These are phyloP conservation scores for Byssothecium circinans DNA, from an alignment of 2,329 filamentous ascomycete genomes.

Conservation along the genomic window DNA sequence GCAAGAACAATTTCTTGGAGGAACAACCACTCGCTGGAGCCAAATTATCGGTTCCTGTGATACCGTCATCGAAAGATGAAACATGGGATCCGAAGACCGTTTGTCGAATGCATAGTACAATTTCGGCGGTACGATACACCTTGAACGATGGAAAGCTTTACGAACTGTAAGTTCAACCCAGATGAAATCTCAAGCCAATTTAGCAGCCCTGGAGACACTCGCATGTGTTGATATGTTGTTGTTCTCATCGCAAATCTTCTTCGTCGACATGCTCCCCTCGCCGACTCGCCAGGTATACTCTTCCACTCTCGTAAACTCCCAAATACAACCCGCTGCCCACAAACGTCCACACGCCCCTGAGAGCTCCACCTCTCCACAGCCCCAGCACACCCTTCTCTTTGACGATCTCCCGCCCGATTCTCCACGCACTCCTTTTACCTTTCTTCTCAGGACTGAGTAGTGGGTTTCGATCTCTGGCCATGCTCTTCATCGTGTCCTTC, in stretches of 20 bases:
- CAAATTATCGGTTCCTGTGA: too few species aligned
- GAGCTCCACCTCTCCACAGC: constrained; percentile 72
- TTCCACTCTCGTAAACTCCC: constrained; percentile 80
- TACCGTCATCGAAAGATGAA: too few species aligned
- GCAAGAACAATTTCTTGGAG: too few species aligned
- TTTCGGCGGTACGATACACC: too few species aligned
- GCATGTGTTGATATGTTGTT: not conserved
- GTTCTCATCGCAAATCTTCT: constrained; percentile 26
- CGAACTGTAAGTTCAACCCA: not conserved
- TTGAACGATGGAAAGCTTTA: too few species aligned
- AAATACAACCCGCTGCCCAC: constrained; percentile 82
- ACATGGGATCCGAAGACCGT: too few species aligned
- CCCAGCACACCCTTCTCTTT: constrained; percentile 69
- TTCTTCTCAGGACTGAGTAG: constrained; percentile 28
- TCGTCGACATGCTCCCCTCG: constrained; percentile 47
- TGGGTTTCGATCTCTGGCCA: constrained; percentile 27
- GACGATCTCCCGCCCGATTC: constrained; percentile 67
- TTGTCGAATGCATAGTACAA: too few species aligned
- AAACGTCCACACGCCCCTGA: constrained; percentile 80
- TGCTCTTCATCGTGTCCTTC: constrained; percentile 35
- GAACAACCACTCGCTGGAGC: too few species aligned
- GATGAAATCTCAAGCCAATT: not conserved
- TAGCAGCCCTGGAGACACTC: not conserved
- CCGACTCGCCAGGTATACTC: constrained; percentile 53
- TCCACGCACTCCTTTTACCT: constrained; percentile 49